These are phyloP conservation scores for Phytopythium aichiense DNA, from an alignment of 352 stramenopile genomes.

Conservation along the genomic window DNA sequence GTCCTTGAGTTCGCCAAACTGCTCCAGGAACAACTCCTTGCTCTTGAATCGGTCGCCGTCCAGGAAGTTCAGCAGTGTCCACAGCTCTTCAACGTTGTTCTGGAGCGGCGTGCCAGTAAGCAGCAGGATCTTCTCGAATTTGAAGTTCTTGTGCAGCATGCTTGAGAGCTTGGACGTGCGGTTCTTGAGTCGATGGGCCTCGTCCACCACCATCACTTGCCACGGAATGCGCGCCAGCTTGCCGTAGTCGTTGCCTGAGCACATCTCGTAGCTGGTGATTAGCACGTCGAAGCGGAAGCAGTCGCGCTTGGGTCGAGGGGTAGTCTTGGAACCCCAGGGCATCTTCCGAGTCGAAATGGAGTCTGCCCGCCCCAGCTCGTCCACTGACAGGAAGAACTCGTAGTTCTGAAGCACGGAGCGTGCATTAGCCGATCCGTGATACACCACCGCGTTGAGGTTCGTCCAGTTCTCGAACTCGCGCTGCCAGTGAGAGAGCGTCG, in stretches of 20 bases:
- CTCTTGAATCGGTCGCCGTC: slow-evolving; percentile 93
- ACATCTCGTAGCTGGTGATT: slow-evolving; percentile 99
- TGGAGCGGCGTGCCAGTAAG: slow-evolving; percentile 90
- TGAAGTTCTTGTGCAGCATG: slow-evolving; percentile 75
- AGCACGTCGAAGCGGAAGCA: slow-evolving; percentile 98
- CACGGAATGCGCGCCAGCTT: slow-evolving; percentile 93
- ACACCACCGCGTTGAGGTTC: slow-evolving; percentile 97
- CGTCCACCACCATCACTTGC: slow-evolving; percentile 97
- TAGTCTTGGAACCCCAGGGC: neutral
- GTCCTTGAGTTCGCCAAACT: slow-evolving; percentile 93
- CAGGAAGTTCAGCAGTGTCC: slow-evolving; percentile 99
- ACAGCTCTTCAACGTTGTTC: slow-evolving; percentile 93
- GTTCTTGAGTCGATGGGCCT: slow-evolving; percentile 99
- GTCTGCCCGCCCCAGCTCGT: slow-evolving; percentile 40
- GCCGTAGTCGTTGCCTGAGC: slow-evolving; percentile 91
- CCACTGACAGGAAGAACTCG: slow-evolving; percentile 90
- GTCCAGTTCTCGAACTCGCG: slow-evolving; percentile 96
- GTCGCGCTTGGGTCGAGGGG: slow-evolving; percentile 32
- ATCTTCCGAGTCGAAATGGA: slow-evolving; percentile 18
- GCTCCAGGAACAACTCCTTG: slow-evolving; percentile 90
- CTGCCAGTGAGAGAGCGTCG: slow-evolving; percentile 98
- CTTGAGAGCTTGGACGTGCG: slow-evolving; percentile 94
- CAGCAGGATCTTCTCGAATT: slow-evolving; percentile 82
- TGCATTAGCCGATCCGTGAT: slow-evolving; percentile 93
- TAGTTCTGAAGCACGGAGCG: slow-evolving; percentile 91